These are phyloP conservation scores for Triticum monococcum DNA, from an alignment of 176 grass and related monocot genomes.

Conservation along the genomic window DNA sequence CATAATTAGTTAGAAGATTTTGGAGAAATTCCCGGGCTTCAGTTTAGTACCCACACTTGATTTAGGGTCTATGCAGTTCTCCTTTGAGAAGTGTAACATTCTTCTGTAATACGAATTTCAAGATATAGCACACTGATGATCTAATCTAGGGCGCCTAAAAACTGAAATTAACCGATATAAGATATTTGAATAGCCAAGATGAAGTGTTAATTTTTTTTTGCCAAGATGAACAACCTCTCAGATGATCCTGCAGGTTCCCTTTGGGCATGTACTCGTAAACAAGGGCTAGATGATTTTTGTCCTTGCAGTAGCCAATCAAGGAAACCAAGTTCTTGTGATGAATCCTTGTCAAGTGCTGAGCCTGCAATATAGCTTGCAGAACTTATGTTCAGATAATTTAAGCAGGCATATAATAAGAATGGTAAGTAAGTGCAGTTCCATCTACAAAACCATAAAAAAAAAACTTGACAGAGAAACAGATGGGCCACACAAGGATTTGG, in stretches of 20 bases:
- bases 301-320: constrained; percentile 68
- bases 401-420: neutral
- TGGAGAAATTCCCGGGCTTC: neutral
- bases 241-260: constrained; percentile 45
- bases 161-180: neutral
- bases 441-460: neutral
- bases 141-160: neutral
- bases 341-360: constrained; percentile 51
- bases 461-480: neutral
- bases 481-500: neutral
- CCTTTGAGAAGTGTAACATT: neutral
- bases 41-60: neutral
- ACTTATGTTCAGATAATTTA: neutral
- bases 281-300: constrained; percentile 35
- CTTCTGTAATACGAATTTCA: neutral
- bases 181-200: constrained; percentile 4
- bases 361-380: constrained; percentile 34
- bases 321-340: constrained; percentile 72
- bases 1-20: constrained; percentile 19
- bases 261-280: constrained; percentile 48
- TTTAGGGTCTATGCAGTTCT: neutral
- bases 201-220: neutral
- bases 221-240: constrained; percentile 38
- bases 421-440: neutral
- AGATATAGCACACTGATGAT: neutral